Conservation (phyloP, 805 yeast species). For the Ogataea degrootiae region DNA sequence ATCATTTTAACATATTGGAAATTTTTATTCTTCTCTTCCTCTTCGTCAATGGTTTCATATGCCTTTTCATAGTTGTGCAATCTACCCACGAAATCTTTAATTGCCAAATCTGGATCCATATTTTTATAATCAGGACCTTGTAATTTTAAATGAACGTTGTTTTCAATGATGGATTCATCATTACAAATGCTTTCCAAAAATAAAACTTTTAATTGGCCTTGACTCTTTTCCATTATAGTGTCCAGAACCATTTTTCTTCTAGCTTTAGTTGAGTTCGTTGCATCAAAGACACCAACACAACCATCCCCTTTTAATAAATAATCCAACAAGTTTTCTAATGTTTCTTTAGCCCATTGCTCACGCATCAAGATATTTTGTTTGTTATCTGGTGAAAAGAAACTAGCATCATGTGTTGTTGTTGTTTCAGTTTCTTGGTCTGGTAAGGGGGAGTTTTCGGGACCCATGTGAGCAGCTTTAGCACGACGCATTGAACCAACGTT, state of each 20-base stretch:
- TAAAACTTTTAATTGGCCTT: conserved; percentile 67
- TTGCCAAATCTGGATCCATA: conserved; percentile 78
- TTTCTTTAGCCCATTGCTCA: conserved; percentile 96
- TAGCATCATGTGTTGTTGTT: conserved; percentile 58
- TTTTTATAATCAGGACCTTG: conserved; percentile 89
- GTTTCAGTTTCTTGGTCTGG: conserved; percentile 32
- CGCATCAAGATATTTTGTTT: conserved; percentile 57
- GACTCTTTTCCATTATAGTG: conserved; percentile 50
- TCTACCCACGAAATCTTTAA: conserved; percentile 77
- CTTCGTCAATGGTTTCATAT: conserved; percentile 79
- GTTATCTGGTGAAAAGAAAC: conserved; percentile 82
- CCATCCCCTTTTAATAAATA: conserved; percentile 79
- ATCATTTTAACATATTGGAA: conserved; percentile 92
- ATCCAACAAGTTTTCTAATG: conserved; percentile 77
- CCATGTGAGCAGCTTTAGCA: conserved; percentile 56
- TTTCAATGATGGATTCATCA: conserved; percentile 69
- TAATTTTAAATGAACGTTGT: conserved; percentile 76
- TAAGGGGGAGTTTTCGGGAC: conserved; percentile 66
- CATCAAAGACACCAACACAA: conserved; percentile 88
- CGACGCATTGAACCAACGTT: conserved; percentile 95
- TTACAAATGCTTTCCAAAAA: conserved; percentile 86
- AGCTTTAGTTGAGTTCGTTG: conserved; percentile 70
- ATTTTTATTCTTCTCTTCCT: conserved; percentile 56
- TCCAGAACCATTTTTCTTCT: conserved; percentile 57
- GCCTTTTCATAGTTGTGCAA: conserved; percentile 81